phyloP scores from a whole-genome alignment of 306 rosid species.

The Cucumis sativus region Cucumber_9930_V3 NC_026660.2:6273501-6274000 shows the following conservation, averaged over 20 bases:
- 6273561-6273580: no score
- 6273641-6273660: no score
- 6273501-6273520: constrained; percentile 23
- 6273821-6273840: constrained; percentile 27
- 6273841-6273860: neutral
- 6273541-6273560: neutral
- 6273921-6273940: neutral
- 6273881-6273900: neutral
- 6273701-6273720: no score
- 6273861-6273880: neutral
- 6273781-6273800: constrained; percentile 35
- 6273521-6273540: constrained; percentile 1
- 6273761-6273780: constrained; percentile 29
- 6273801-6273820: constrained; percentile 30
- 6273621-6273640: neutral
- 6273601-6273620: neutral
- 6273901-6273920: neutral
- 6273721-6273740: no score
- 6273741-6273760: constrained; percentile 1
- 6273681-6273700: no score
- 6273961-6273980: neutral
- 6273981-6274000: neutral
- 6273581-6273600: neutral
- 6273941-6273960: neutral
- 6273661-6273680: no score